Evolutionary conservation across 441 rosid species (phyloP).

Genomic region (Jatropha multifida): DNA sequence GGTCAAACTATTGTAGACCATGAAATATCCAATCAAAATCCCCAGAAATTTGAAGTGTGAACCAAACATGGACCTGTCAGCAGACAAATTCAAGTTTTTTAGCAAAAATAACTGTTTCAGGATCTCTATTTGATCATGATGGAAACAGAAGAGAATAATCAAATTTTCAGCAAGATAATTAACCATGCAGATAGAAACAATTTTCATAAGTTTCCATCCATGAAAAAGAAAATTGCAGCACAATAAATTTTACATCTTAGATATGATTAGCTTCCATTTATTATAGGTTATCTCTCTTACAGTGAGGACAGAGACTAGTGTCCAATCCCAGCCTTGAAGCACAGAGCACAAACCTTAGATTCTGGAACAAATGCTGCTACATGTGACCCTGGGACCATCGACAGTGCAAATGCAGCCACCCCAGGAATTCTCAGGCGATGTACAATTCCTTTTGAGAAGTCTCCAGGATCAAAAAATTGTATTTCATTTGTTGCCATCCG

Average conservation of each 20-base stretch:
- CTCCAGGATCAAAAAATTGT: constrained; percentile 75
- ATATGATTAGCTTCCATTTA: background rate
- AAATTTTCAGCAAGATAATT: background rate
- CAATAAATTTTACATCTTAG: constrained; percentile 2
- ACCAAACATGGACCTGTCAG: background rate
- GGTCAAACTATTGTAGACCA: constrained; percentile 4
- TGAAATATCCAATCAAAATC: background rate
- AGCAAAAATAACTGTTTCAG: background rate
- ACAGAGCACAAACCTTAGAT: constrained; percentile 61
- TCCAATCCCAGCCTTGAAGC: constrained; percentile 8
- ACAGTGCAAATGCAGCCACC: constrained; percentile 74
- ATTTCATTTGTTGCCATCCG: constrained; percentile 87
- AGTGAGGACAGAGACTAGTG: background rate
- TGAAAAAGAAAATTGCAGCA: background rate
- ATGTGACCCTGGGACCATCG: constrained; percentile 75
- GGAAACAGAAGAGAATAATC: background rate
- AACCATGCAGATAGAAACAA: background rate
- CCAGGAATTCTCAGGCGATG: constrained; percentile 71
- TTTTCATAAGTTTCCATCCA: background rate
- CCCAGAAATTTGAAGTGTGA: constrained; percentile 4
- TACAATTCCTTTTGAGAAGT: constrained; percentile 71
- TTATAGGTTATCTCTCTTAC: background rate
- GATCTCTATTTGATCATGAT: constrained; percentile 1
- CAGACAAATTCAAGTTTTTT: background rate
- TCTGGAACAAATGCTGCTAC: constrained; percentile 89